Evolutionary conservation across 2,329 filamentous ascomycete genomes (phyloP), one percentile per base, ranked within the genome.

Genomic region (Zymoseptoria crescenta): DNA sequence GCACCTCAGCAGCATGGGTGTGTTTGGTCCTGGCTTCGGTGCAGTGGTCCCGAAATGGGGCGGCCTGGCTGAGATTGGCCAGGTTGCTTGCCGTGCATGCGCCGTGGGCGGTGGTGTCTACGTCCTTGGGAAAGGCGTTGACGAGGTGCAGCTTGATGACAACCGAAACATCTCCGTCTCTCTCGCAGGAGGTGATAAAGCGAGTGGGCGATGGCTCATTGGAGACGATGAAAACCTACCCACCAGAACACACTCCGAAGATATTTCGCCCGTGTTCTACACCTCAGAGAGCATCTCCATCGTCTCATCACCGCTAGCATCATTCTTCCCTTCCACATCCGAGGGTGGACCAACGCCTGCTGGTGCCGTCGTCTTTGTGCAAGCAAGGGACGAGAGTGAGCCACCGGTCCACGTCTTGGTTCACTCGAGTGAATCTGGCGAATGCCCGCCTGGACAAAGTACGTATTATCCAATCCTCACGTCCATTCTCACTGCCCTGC

Each of bases 21-120:
- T 89, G 4, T 93, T 96, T 67, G 93, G 93, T 0, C 83, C 88
- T 53, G 91, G 93, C 8, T 97, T 97, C 71, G 89, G 89, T 55
- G 89, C 91, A 52, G 85, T 99, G 10, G 84, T 96, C 65, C 87
- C 92, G 21, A 96, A 96, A 79, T 99, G 91, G 87, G 93, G 93
- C 52, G 91, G 93, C 28, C 80, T 88, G 52, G 88, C 91, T 30
- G 93, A 99, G 74, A 85, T 97, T 60, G 85, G 89, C 29, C 93
- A 99, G 77, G 91, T 96, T 24, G 89, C 87, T 4, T 97, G 94
- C 72, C 88, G 93, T 66, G 91, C 93, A 48, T 86, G 87, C 62
- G 93, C 93, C 20, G 94, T 99, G 6, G 93, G 93, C 41, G 94
- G 94, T 53, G 90, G 87, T 9, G 83, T 95, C 3, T 97, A 97